A percentile compares a stretch with the other conserved stretches of the same genome.
Evolutionary conservation across 148 eudicot species (phyloP).

Genomic region (Fagopyrum homotropicum): DNA sequence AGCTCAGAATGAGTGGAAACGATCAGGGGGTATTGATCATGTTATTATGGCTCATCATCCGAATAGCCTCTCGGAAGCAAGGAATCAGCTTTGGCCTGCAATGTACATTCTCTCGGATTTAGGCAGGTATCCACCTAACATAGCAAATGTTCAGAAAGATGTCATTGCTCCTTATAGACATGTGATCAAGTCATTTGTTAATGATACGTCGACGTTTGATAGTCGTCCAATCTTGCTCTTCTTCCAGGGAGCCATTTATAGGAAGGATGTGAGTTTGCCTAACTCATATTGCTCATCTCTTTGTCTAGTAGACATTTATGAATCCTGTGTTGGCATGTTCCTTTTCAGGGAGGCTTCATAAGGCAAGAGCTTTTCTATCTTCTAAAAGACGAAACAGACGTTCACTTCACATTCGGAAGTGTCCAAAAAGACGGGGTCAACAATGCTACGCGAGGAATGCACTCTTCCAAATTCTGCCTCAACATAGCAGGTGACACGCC

Average conservation of each 20-base stretch:
- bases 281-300: neutral
- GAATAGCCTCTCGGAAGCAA: slow-evolving; percentile 71
- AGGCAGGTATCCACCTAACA: slow-evolving; percentile 82
- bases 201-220: slow-evolving; percentile 66
- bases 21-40: slow-evolving; percentile 85
- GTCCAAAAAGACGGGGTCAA: slow-evolving; percentile 7
- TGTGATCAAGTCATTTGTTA: slow-evolving; percentile 45
- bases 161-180: slow-evolving; percentile 90
- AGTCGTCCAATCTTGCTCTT: slow-evolving; percentile 70
- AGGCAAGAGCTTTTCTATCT: slow-evolving; percentile 14
- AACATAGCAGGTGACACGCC: slow-evolving; percentile 20
- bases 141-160: slow-evolving; percentile 90
- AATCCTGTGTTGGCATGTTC: neutral
- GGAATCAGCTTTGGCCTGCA: slow-evolving; percentile 81
- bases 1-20: slow-evolving; percentile 78
- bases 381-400: slow-evolving; percentile 10
- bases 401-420: slow-evolving; percentile 14
- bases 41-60: slow-evolving; percentile 91
- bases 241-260: slow-evolving; percentile 88
- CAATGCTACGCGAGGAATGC: slow-evolving; percentile 14
- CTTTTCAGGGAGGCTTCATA: slow-evolving; percentile 10
- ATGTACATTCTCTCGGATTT: slow-evolving; percentile 80
- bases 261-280: slow-evolving; percentile 73
- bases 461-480: slow-evolving; percentile 16
- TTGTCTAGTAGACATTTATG: neutral